Conservation (phyloP, 345 rosid genomes). For the Gossypium mustelinum region DNA sequence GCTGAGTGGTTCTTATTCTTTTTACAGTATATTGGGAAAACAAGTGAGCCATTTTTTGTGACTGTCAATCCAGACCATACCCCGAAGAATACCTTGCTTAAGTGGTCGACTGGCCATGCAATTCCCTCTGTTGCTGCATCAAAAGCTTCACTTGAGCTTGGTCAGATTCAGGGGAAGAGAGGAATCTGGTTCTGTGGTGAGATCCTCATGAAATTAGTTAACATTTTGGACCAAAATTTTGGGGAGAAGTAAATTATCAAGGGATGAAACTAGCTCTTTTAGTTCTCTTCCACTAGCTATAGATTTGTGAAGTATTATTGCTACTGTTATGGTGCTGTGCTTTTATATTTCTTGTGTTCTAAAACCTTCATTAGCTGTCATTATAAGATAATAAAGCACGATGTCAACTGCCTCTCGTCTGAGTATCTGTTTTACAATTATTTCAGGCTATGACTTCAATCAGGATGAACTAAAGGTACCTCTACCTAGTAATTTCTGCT, state of each 20-base stretch:
- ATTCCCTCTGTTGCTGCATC: constrained; percentile 81
- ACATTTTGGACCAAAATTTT: background rate
- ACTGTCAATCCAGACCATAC: constrained; percentile 12
- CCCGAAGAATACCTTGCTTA: constrained; percentile 54
- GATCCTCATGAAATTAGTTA: background rate
- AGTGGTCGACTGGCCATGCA: constrained; percentile 82
- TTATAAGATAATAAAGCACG: background rate
- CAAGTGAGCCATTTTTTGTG: constrained; percentile 3
- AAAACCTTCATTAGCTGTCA: background rate
- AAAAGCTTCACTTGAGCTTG: constrained; percentile 72
- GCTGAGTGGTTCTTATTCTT: background rate
- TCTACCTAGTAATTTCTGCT: background rate
- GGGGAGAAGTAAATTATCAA: background rate
- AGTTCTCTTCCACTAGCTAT: background rate
- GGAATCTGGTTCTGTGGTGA: constrained; percentile 82
- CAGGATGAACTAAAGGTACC: constrained; percentile 86
- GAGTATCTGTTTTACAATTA: background rate
- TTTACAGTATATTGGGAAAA: constrained; percentile 61
- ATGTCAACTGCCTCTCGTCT: background rate
- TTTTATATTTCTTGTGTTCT: background rate
- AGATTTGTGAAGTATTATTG: background rate
- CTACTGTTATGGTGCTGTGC: background rate
- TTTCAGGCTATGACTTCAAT: constrained; percentile 88
- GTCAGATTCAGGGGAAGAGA: constrained; percentile 73
- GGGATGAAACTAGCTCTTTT: background rate